phyloP scores from a whole-genome alignment of 805 yeast genomes.

The Osmozyma mogii region DNA sequence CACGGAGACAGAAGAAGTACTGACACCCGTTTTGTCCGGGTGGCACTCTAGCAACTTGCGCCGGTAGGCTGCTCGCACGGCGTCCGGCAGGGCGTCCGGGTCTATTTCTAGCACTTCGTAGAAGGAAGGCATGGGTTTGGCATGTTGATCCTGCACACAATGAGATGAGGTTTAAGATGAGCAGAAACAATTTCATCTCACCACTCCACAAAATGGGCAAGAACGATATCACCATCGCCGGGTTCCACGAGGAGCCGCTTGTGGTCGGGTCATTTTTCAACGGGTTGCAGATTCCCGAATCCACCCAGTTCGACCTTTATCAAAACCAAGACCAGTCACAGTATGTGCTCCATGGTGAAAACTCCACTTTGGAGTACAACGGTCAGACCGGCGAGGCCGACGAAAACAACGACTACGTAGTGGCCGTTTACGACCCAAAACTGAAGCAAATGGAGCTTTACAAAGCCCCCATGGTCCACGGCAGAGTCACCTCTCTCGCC shows the following conservation, averaged over 20 bases:
- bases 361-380: slow-evolving; percentile 61
- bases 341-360: slow-evolving; percentile 69
- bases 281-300: slow-evolving; percentile 57
- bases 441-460: slow-evolving; percentile 56
- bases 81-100: slow-evolving; percentile 25
- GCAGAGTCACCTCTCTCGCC: slow-evolving; percentile 56
- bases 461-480: slow-evolving; percentile 52
- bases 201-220: slow-evolving; percentile 1
- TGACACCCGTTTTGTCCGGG: slow-evolving; percentile 58
- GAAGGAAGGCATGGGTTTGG: no score
- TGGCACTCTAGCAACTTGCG: slow-evolving; percentile 53
- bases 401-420: slow-evolving; percentile 46
- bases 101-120: slow-evolving; percentile 55
- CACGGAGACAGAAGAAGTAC: slow-evolving; percentile 10
- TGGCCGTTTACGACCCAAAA: slow-evolving; percentile 73
- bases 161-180: background rate
- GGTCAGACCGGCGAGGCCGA: slow-evolving; percentile 37
- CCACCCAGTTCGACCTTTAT: slow-evolving; percentile 57
- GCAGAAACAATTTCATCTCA: background rate
- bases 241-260: slow-evolving; percentile 37
- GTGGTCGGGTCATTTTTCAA: slow-evolving; percentile 72
- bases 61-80: slow-evolving; percentile 59
- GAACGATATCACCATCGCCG: slow-evolving; percentile 4
- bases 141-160: background rate
- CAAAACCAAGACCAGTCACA: slow-evolving; percentile 33